phyloP scores from a whole-genome alignment of 345 rosid genomes.

The Dovyalis caffra region DNA sequence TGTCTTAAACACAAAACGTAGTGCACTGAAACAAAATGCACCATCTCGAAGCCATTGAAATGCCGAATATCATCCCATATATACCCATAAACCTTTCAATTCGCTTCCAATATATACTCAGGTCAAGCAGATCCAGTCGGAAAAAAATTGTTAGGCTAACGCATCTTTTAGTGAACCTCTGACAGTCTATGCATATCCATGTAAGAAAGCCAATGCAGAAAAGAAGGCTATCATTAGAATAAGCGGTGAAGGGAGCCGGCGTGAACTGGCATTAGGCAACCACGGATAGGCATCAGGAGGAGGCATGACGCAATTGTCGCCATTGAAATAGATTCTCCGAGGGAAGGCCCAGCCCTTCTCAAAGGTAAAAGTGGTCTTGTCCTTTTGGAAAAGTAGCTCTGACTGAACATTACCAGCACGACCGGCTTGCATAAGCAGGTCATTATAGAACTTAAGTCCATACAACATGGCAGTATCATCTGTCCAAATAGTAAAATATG shows the following conservation, averaged over 20 bases:
- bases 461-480: constrained; percentile 86
- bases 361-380: constrained; percentile 55
- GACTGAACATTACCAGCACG: constrained; percentile 78
- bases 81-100: constrained; percentile 4
- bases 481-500: constrained; percentile 18
- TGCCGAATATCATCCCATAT: neutral
- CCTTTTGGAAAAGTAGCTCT: constrained; percentile 78
- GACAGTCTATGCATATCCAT: constrained; percentile 18
- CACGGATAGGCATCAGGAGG: constrained; percentile 79
- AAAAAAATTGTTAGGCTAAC: neutral
- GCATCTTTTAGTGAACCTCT: neutral
- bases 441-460: constrained; percentile 80
- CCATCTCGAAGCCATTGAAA: neutral
- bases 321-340: constrained; percentile 81
- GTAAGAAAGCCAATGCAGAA: constrained; percentile 42
- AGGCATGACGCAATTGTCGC: constrained; percentile 88
- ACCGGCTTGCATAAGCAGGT: constrained; percentile 76
- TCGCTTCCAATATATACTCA: neutral
- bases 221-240: constrained; percentile 28
- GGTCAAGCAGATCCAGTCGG: constrained; percentile 12
- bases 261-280: constrained; percentile 64
- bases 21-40: neutral
- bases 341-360: constrained; percentile 96
- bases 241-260: constrained; percentile 21
- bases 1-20: neutral